Conservation (phyloP, 768 basidiomycete genomes). For the Russula griseocarnosa region DNA sequence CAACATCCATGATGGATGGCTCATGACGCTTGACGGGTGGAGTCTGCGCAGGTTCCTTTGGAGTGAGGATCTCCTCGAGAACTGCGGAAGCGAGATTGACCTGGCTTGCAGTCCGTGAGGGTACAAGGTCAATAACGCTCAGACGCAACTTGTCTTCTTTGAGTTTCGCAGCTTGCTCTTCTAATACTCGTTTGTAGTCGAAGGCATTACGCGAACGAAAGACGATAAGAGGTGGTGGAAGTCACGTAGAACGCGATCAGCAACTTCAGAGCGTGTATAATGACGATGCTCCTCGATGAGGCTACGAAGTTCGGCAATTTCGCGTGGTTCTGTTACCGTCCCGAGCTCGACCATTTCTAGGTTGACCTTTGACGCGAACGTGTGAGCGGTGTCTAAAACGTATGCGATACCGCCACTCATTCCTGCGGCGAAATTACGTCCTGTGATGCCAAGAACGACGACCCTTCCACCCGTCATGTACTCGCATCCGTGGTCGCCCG, state of each 20-base stretch:
- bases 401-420: constrained; percentile 99
- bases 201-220: constrained; percentile 95
- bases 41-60: constrained; percentile 36
- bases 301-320: constrained; percentile 90
- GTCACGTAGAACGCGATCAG: constrained; percentile 88
- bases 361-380: constrained; percentile 92
- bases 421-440: constrained; percentile 97
- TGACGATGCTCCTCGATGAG: constrained; percentile 98
- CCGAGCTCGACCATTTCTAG: constrained; percentile 97
- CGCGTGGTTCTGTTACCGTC: constrained; percentile 88
- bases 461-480: constrained; percentile 99
- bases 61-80: constrained; percentile 68
- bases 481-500: constrained; percentile 94
- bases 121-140: constrained; percentile 84
- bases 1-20: constrained; percentile 82
- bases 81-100: constrained; percentile 86
- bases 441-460: constrained; percentile 89
- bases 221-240: constrained; percentile 93
- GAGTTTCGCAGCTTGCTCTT: constrained; percentile 74
- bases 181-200: constrained; percentile 92
- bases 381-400: constrained; percentile 92
- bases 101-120: constrained; percentile 90
- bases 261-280: constrained; percentile 95
- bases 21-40: constrained; percentile 52
- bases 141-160: constrained; percentile 86